Base-by-base conservation (phyloP, 2,329 filamentous ascomycete genomes). In the Coniochaeta sp. region DNA sequence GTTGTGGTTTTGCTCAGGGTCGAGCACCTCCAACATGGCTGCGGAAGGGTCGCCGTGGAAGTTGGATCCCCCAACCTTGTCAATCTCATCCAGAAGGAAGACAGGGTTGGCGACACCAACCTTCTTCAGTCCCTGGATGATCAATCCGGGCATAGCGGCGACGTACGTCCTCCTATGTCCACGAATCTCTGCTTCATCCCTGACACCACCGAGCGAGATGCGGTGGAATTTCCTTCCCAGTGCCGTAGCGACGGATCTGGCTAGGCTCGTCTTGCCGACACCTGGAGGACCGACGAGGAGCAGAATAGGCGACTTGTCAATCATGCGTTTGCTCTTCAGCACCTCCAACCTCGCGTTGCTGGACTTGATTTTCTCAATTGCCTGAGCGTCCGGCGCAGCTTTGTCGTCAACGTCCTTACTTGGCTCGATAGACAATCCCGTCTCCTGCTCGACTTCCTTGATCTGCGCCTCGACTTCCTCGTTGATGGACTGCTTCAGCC, bases 81-180 rank as follows among this genome's bases (percentile, higher is more conserved):
- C 94, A 60, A 99, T 96, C 72, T 99, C 94, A 64, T 99, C 94
- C 12, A 99, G 83, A 45, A 99, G 73, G 71, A 99, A 89, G 52
- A 99, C 92, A 0, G 94, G 94, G 64, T 99, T 99, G 3, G 90
- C 83, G 18, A 97, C 92, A 46, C 91, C 92, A 28, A 95, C 92
- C 72, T 97, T 99, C 72, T 94, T 91, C 51, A 99, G 67, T 0
- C 92, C 94, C 65, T 91, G 91, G 27, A 97, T 91, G 53, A 99
- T 87, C 51, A 97, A 76, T 51, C 94, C 94, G 9, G 94, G 94
- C 92, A 99, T 96, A n/a, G 94, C 94, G 20, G 94, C 94, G 53
- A 99, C 94, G 64, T 99, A 99, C 0, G 94, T 99, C 60, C 94
- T 81, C 52, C 94, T 82, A 69, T 99, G 94, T 9, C 94, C 94